phyloP scores from a whole-genome alignment of 2,329 filamentous ascomycete species.

The Byssothecium circinans region DNA sequence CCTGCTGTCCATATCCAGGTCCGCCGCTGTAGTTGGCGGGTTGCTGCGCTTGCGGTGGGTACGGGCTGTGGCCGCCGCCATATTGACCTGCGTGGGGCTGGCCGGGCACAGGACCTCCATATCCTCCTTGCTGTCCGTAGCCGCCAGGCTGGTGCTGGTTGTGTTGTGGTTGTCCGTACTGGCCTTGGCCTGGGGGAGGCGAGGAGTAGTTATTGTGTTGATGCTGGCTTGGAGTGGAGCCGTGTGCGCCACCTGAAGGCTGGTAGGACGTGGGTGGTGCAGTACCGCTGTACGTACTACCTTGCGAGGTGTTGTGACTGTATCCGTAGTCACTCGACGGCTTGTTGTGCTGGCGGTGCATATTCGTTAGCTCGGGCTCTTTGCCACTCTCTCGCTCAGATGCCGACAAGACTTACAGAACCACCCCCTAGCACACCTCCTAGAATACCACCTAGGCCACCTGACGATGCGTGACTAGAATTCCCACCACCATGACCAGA shows the following conservation, averaged over 20 bases:
- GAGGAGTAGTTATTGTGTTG: constrained; percentile 16
- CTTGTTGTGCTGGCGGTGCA: constrained; percentile 32
- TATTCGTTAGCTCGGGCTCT: background rate
- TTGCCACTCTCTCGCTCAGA: constrained; percentile 8
- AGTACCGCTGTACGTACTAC: constrained; percentile 62
- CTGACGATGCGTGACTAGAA: constrained; percentile 11
- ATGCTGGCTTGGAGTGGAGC: constrained; percentile 18
- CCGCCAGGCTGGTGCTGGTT: constrained; percentile 4
- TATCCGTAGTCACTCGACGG: constrained; percentile 58
- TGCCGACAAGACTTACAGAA: constrained; percentile 28
- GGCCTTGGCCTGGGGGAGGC: constrained; percentile 15
- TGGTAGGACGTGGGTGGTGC: constrained; percentile 66
- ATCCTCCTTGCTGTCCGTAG: constrained; percentile 6
- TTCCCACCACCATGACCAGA: constrained; percentile 15
- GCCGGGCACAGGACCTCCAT: constrained; percentile 5
- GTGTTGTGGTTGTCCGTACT: constrained; percentile 16
- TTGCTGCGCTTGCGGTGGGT: constrained; percentile 6
- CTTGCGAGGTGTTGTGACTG: constrained; percentile 52
- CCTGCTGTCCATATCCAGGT: constrained; percentile 23
- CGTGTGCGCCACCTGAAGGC: constrained; percentile 32
- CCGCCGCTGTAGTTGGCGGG: constrained; percentile 6
- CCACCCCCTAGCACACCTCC: constrained; percentile 42
- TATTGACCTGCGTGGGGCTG: constrained; percentile 3
- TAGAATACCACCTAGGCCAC: constrained; percentile 34
- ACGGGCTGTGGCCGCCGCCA: constrained; percentile 5